Conservation (phyloP, 371 early-diverging fungal species). For the Chytridium lagenaria region DNA sequence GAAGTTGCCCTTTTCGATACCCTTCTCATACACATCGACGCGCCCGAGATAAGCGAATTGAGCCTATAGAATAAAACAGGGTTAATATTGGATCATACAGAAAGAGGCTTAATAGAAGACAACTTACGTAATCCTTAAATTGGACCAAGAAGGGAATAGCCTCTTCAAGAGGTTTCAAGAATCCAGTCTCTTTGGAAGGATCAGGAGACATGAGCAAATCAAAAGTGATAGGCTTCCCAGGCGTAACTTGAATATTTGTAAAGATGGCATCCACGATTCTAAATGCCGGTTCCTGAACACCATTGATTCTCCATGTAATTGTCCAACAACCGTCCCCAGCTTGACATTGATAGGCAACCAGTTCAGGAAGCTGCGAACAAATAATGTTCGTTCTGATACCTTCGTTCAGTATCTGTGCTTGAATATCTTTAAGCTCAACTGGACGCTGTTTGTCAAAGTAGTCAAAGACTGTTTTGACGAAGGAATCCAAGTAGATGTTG, state of each 20-base stretch:
- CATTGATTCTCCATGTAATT: conserved; percentile 11
- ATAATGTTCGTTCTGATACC: conserved; percentile 23
- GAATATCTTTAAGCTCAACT: conserved; percentile 28
- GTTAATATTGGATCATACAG: background rate
- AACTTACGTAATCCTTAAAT: conserved; percentile 22
- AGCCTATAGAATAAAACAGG: conserved; percentile 7
- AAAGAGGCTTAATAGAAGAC: background rate
- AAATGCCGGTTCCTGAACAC: background rate
- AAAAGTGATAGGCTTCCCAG: conserved; percentile 16
- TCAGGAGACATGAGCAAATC: conserved; percentile 22
- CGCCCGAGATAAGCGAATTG: conserved; percentile 15
- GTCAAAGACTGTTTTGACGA: background rate
- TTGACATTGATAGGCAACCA: conserved; percentile 13
- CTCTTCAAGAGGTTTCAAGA: conserved; percentile 9
- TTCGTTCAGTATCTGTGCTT: conserved; percentile 19
- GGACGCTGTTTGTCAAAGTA: conserved; percentile 24
- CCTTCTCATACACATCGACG: conserved; percentile 11
- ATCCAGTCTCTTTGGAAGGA: background rate
- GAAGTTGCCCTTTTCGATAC: background rate
- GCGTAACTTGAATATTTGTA: conserved; percentile 7
- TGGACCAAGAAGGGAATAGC: conserved; percentile 19
- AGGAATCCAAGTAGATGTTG: background rate
- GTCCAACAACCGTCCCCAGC: conserved; percentile 14
- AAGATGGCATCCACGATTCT: conserved; percentile 24
- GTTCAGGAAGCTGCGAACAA: background rate